Percentiles rank a stretch among this genome's conserved stretches.
These are phyloP conservation scores for Zizania palustris DNA, from an alignment of 202 grass and related monocot species.

Conservation along the genomic window DNA sequence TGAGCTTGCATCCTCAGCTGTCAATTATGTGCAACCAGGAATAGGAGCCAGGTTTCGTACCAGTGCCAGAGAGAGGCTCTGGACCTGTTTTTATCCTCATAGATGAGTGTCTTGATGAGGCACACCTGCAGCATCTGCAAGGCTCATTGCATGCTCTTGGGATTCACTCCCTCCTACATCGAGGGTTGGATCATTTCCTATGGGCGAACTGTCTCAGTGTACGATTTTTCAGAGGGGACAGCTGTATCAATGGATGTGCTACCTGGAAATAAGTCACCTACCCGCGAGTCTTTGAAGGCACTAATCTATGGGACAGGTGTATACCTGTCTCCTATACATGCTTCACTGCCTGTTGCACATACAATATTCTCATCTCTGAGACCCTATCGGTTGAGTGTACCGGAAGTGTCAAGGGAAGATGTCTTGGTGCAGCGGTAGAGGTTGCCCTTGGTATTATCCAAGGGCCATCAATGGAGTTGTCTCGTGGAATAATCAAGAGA, in stretches of 20 bases:
- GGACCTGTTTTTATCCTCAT: constrained; percentile 88
- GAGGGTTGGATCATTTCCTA: constrained; percentile 87
- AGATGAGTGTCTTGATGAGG: constrained; percentile 91
- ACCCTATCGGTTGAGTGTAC: constrained; percentile 70
- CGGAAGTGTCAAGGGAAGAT: constrained; percentile 89
- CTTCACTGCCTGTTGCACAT: constrained; percentile 85
- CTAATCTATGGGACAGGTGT: constrained; percentile 87
- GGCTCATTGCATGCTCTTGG: constrained; percentile 95
- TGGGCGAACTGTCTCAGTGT: constrained; percentile 87
- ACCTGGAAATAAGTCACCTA: constrained; percentile 82
- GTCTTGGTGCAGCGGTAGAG: constrained; percentile 86
- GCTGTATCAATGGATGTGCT: constrained; percentile 78
- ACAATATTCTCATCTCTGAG: constrained; percentile 92
- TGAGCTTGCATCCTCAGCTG: constrained; percentile 58
- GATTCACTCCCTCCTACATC: constrained; percentile 71
- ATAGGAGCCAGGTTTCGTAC: constrained; percentile 71
- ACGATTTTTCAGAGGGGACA: constrained; percentile 89
- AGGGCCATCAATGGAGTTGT: constrained; percentile 83
- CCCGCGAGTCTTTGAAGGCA: constrained; percentile 71
- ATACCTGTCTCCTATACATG: constrained; percentile 86
- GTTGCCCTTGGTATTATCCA: constrained; percentile 84
- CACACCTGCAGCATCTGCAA: constrained; percentile 90
- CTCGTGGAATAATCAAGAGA: constrained; percentile 90
- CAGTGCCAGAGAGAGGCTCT: constrained; percentile 64
- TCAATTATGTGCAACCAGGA: constrained; percentile 81